Evolutionary conservation across 306 rosid genomes (phyloP), one percentile per base, ranked within the genome.

Genomic region (Prunus kanzakura): DNA sequence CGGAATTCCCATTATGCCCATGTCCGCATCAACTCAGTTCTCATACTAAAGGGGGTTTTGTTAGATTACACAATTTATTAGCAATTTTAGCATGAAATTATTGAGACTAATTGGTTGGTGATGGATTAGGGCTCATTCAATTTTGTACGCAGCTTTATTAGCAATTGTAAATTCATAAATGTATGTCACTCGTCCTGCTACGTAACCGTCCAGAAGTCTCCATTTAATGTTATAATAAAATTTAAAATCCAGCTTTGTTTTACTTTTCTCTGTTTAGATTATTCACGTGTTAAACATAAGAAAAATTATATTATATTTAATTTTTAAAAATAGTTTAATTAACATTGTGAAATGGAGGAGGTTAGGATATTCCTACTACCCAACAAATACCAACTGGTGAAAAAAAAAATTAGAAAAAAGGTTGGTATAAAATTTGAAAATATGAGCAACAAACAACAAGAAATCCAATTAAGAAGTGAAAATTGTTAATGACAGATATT

Each of bases 1-100:
- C 62, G 69, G 43, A 74, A 69, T 81, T 70, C 69, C 82, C 64
- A 19, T 70, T 29, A 11, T 64, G 67, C 76, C 85, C 85, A 27
- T 73, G 64, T 2, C 38, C 8, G 22, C 15, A 20, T 18, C 50
- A 11, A 22, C n/a, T 16, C 27, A 27, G n/a, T 9, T 25, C 4
- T 35, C 76, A 5, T 13, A 3, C 2, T 19, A 41, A 50, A 22
- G 13, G 10, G n/a, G 12, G 1, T 47, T 47, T 69, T 22, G 12
- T 32, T 19, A 46, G 30, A 54, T 54, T 54, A 5, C 64, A 52
- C 19, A 0, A 2, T 52, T 52, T 16, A 11, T 52, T 52, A 52
- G 22, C 23, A 7, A 38, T 38, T 38, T 38, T 38, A 7, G 43
- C 43, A 38, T 38, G 43, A 1, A 6, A 51, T 50, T 52, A 52